Base-by-base conservation (phyloP, 2,329 filamentous ascomycete species). In the Phialocephala sp. region DNA sequence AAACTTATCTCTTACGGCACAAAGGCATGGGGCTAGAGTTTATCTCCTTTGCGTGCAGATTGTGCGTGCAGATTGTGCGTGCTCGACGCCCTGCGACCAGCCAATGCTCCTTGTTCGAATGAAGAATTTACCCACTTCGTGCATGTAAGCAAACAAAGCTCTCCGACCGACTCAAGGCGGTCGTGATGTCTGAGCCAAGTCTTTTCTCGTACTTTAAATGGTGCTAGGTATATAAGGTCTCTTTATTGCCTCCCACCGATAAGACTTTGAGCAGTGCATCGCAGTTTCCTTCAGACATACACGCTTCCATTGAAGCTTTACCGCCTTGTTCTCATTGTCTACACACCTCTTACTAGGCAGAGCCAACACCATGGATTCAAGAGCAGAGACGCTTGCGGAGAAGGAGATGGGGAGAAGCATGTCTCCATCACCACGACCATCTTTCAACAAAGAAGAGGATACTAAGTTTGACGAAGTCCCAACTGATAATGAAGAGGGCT, bases 361-460 rank as follows among this genome's bases (percentile, higher is more conserved):
- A 32, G 22, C 24, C 24, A 18, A 54, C 18, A 54, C 12, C 45
- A 62, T 68, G 66, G 70, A 73, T 63, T 71, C 70, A 9, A 68
- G 67, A 65, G 59, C 70, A 59, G 60, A 56, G 47, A 73, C 71
- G 3, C 59, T 72, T 1, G 64, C 65, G 18, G 70, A 71, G 15
- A 68, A 68, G 41, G 69, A 73, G 14, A 54, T 63, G 8, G 68
- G 63, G 8, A 67, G 67, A 66, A 71, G 66, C 50, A 39, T 43
- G 15, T 62, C 69, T 0, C 66, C 68, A 8, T 69, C 71, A 35
- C 66, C 71, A 12, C 52, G 27, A 4, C 55, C 32, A 22, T 71
- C 68, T 14, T 43, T 70, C 60, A 65, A 59, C 43, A 66, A 69
- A 15, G 67, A 71, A 36, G 62, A 52, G 12, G 61, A 66, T 27